Evolutionary conservation across 2,329 filamentous ascomycete genomes (phyloP).

Genomic region (Xylariaceae sp.): DNA sequence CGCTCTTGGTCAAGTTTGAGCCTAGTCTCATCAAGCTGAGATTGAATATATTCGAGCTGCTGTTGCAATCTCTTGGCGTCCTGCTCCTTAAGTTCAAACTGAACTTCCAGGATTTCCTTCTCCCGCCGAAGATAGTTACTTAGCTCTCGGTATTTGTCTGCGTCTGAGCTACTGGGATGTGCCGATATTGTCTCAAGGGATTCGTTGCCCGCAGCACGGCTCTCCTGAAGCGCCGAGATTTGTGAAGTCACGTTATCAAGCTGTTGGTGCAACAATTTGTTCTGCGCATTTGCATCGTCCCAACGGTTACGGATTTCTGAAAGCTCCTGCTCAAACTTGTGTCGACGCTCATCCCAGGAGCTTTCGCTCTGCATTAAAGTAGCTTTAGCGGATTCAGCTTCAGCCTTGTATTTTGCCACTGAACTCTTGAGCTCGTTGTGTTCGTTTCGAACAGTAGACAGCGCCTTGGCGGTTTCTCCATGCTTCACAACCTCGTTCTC

Average conservation of each 20-base stretch:
- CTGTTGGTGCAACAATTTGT: constrained; percentile 84
- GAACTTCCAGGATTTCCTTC: constrained; percentile 97
- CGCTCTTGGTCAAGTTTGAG: constrained; percentile 90
- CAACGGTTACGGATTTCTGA: constrained; percentile 71
- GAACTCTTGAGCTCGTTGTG: constrained; percentile 79
- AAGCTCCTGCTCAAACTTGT: constrained; percentile 79
- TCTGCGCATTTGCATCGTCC: constrained; percentile 83
- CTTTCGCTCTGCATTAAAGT: constrained; percentile 74
- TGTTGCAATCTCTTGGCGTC: constrained; percentile 86
- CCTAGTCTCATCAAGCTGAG: constrained; percentile 81
- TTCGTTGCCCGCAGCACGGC: constrained; percentile 52
- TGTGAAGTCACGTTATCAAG: constrained; percentile 79
- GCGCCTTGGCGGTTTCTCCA: constrained; percentile 82
- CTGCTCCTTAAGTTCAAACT: constrained; percentile 82
- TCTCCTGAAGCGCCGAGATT: constrained; percentile 74
- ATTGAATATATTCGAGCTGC: constrained; percentile 80
- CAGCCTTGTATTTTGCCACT: constrained; percentile 67
- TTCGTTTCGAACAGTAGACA: constrained; percentile 75
- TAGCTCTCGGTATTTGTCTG: constrained; percentile 80
- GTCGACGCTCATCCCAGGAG: constrained; percentile 80
- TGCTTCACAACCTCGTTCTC: constrained; percentile 93
- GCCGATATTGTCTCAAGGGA: constrained; percentile 52
- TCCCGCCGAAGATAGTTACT: constrained; percentile 89
- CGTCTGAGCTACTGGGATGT: constrained; percentile 52
- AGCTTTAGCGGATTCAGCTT: constrained; percentile 81